Base-by-base conservation (phyloP, 495 filamentous ascomycete species). In the Aspergillus funiculosus region DNA sequence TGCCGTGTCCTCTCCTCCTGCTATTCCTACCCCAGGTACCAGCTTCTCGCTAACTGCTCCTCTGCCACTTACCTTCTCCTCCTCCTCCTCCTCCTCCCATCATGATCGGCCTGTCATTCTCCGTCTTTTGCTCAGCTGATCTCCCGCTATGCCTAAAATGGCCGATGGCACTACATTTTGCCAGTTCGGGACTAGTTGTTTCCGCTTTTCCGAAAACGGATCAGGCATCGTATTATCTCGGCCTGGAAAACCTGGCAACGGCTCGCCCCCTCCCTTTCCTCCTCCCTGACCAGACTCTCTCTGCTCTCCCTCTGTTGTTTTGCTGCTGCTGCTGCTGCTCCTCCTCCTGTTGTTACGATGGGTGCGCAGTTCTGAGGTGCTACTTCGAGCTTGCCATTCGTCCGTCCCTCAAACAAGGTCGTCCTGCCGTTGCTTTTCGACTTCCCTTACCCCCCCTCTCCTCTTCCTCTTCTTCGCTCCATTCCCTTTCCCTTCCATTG, bases 321-420 rank as follows among this genome's bases (percentile, higher is more conserved):
- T 35, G 28, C 46, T 30, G 27, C n/a, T 34, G 10, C 25, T 35
- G 18, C 32, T 24, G 4, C 18, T 11, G 22, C 20, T 29, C 26
- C 19, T 38, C 43, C 39, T 37, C 46, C 26, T 48, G 11, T 25
- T 40, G 31, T 32, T 50, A 48, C n/a, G n/a, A n/a, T n/a, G n/a
- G n/a, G n/a, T n/a, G n/a, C n/a, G n/a, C n/a, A n/a, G n/a, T n/a
- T n/a, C n/a, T n/a, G n/a, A n/a, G n/a, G n/a, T n/a, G n/a, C n/a
- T n/a, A n/a, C 39, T 45, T 51, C 51, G 32, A 53, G 43, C 47
- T 55, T 27, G 34, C 47, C 44, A 52, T 44, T 46, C 51, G 46
- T 44, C 43, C 51, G 46, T 49, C 41, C 58, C 48, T 54, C 47
- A 48, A 48, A 30, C 42, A 42, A 29, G 40, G 28, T 46, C 30